A percentile compares a stretch with the other conserved stretches of the same genome.
Evolutionary conservation across 805 yeast genomes (phyloP).

Genomic region (Suhomyces vadensis): DNA sequence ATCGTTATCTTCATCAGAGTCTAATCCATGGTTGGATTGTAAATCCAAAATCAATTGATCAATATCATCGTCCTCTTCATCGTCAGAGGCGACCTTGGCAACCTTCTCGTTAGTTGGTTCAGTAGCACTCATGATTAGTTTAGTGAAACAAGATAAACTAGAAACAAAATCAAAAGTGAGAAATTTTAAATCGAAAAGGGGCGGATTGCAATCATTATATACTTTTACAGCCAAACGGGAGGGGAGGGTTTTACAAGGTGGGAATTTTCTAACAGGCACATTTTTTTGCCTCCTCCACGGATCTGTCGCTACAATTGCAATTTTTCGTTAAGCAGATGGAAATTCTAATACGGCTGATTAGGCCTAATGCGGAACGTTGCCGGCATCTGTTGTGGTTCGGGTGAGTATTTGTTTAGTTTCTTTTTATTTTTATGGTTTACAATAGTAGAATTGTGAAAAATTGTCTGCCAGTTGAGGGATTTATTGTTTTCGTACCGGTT

Average conservation of each 20-base stretch:
- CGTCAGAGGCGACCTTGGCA: slow-evolving; percentile 51
- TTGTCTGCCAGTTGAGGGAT: slow-evolving; percentile 1
- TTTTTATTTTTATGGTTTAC: too few species aligned
- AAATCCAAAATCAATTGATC: slow-evolving; percentile 73
- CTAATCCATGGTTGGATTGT: slow-evolving; percentile 58
- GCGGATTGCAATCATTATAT: slow-evolving; percentile 3
- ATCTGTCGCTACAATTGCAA: neutral
- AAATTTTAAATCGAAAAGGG: neutral
- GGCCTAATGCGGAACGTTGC: neutral
- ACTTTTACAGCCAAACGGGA: neutral
- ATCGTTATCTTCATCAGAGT: slow-evolving; percentile 14
- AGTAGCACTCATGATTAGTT: slow-evolving; percentile 32
- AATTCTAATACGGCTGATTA: slow-evolving; percentile 6
- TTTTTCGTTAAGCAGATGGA: slow-evolving; percentile 1
- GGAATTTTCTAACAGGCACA: neutral
- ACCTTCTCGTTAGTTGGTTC: slow-evolving; percentile 60
- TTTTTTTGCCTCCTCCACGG: neutral
- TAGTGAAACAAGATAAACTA: slow-evolving; percentile 5
- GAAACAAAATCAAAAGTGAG: slow-evolving; percentile 3
- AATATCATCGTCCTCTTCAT: slow-evolving; percentile 51
- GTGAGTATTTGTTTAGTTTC: neutral
- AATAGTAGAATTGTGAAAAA: too few species aligned
- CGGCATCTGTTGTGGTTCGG: neutral
- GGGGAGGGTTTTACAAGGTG: neutral
- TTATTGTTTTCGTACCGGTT: neutral